Base-by-base conservation (phyloP, 2,329 filamentous ascomycete genomes). In the Thielaviopsis musarum region DNA sequence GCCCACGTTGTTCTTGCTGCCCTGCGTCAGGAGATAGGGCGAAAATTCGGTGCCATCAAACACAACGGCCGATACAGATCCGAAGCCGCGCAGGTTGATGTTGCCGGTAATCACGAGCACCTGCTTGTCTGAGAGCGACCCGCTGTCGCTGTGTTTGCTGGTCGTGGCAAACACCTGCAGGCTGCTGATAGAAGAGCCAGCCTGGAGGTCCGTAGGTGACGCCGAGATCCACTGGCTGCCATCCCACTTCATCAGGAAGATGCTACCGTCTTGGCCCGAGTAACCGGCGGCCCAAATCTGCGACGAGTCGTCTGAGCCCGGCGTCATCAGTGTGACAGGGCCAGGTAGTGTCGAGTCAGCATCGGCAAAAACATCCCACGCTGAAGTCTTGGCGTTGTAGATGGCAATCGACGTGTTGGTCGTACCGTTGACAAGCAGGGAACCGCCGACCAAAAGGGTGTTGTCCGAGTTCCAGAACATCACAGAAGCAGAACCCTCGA, bases 271-370 rank as follows among this genome's bases (percentile, higher is more conserved):
- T 19, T 75, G 74, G 13, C 66, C 62, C 6, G 79, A 78, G 60
- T 79, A 83, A 51, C 94, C 94, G 22, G 87, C 80, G 55, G 87
- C 82, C 90, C 93, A 98, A 64, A 95, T 78, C 64, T 88, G 77
- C 56, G 82, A 81, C 61, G 81, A 80, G 64, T 88, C 83, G 58
- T 77, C 75, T 45, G 83, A 87, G n/a, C 85, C 91, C 13, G 85
- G 77, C 0, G 86, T 81, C 58, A 98, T 75, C 3, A 85, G 82
- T 48, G 83, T 83, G 10, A 97, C 83, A 0, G 88, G 85, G 0
- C 93, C 93, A 5, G 89, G 89, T 56, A 97, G 80, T 49, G 34
- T 57, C 19, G 75, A 73, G 17, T 77, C 76, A 5, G 84, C 82
- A 12, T 77, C 75, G n/a, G 79, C 71, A 65, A 85, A 83, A 12